Conservation (phyloP, 1,284 basidiomycete genomes). For the Sphagnurus paluster region DNA sequence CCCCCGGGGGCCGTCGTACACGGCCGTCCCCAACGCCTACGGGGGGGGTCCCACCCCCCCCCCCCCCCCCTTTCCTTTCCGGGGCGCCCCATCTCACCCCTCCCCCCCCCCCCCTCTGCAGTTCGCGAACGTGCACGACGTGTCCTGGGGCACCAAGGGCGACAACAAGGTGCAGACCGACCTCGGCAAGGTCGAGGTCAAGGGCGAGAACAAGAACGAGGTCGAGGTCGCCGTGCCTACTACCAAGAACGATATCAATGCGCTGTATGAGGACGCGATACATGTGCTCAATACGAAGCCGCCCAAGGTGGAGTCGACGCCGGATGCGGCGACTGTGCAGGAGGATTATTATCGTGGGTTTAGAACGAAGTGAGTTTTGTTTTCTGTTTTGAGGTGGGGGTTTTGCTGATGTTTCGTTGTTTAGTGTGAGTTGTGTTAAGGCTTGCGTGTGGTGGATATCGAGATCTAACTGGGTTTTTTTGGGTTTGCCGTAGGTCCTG, state of each 20-base stretch:
- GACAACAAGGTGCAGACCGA: slow-evolving; percentile 86
- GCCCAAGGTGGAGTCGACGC: slow-evolving; percentile 64
- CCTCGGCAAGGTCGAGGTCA: slow-evolving; percentile 71
- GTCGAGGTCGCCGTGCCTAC: slow-evolving; percentile 83
- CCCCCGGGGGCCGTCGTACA: slow-evolving; percentile 96
- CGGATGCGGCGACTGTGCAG: slow-evolving; percentile 69
- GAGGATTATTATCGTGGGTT: slow-evolving; percentile 91
- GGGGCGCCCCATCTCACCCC: neutral
- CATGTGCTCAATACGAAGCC: slow-evolving; percentile 75
- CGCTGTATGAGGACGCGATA: slow-evolving; percentile 83
- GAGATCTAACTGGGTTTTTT: neutral
- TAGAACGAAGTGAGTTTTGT: slow-evolving; percentile 66
- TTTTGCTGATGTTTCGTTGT: slow-evolving; percentile 3
- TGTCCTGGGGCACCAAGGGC: slow-evolving; percentile 91
- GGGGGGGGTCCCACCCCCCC: too few relatives aligned
- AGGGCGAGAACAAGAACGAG: slow-evolving; percentile 57
- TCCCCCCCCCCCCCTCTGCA: slow-evolving; percentile 27
- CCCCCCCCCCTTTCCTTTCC: slow-evolving; percentile 34
- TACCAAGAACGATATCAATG: slow-evolving; percentile 85
- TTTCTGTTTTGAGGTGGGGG: neutral
- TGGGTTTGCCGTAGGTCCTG: slow-evolving; percentile 46
- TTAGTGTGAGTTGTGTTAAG: slow-evolving; percentile 2
- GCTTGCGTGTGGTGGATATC: neutral
- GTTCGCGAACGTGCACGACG: slow-evolving; percentile 88
- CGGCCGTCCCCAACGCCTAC: slow-evolving; percentile 88